phyloP scores from a whole-genome alignment of 768 basidiomycete genomes.

The Suillus spraguei region DNA sequence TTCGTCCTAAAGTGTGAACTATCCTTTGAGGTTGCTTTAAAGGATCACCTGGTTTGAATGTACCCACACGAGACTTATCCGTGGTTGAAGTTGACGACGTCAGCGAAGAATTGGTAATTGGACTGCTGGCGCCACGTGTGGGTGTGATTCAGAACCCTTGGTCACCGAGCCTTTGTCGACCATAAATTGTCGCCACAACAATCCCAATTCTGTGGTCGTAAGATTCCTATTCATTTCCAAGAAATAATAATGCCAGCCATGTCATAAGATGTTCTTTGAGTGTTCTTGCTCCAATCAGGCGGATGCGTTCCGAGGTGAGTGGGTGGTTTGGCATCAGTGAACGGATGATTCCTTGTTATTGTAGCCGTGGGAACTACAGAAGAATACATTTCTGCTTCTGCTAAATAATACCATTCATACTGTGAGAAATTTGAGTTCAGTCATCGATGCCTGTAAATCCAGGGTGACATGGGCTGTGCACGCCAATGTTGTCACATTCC shows the following conservation, averaged over 20 bases:
- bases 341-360: too few relatives aligned
- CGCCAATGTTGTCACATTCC: too few relatives aligned
- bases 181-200: neutral
- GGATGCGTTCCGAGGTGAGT: neutral
- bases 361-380: too few relatives aligned
- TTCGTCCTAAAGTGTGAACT: slow-evolving; percentile 82
- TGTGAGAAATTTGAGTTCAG: too few relatives aligned
- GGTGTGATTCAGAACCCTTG: neutral
- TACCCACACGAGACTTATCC: slow-evolving; percentile 6
- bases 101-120: neutral
- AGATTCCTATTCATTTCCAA: neutral
- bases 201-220: neutral
- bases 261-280: neutral
- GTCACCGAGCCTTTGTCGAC: neutral
- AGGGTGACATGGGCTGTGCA: too few relatives aligned
- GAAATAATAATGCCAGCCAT: neutral
- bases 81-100: neutral
- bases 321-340: neutral
- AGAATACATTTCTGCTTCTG: too few relatives aligned
- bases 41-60: slow-evolving; percentile 38
- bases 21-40: neutral
- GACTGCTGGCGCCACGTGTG: neutral
- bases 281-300: neutral
- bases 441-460: too few relatives aligned
- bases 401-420: too few relatives aligned